These are phyloP conservation scores for Penicillium samsonianum DNA, from an alignment of 495 filamentous ascomycete species.

Conservation along the genomic window DNA sequence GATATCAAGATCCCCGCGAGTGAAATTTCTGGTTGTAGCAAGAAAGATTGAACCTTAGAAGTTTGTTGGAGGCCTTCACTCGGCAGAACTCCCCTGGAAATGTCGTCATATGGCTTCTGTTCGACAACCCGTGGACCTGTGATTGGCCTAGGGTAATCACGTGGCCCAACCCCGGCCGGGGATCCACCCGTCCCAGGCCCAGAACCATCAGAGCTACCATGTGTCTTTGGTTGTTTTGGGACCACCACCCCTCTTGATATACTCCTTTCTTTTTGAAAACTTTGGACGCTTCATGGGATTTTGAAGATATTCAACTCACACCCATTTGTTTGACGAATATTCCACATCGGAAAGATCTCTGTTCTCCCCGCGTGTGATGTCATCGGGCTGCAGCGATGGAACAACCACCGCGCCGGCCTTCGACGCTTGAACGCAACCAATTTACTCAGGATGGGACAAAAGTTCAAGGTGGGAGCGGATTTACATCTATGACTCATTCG, in stretches of 20 bases:
- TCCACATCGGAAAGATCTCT: background rate
- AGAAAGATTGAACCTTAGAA: background rate
- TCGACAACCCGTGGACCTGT: background rate
- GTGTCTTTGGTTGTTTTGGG: background rate
- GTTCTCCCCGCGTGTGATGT: conserved; percentile 2
- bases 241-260: background rate
- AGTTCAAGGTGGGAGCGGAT: background rate
- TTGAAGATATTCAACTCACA: background rate
- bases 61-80: background rate
- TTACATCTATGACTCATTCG: background rate
- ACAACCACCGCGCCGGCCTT: conserved; percentile 1
- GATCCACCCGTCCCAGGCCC: background rate
- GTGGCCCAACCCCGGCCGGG: background rate
- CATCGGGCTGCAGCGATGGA: conserved; percentile 2
- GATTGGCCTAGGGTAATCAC: background rate
- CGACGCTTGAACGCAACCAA: conserved; percentile 5
- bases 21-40: background rate
- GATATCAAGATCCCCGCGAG: no score
- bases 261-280: background rate
- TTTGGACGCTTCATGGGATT: background rate
- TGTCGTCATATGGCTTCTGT: background rate
- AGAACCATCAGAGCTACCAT: background rate
- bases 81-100: background rate
- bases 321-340: background rate
- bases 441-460: conserved; percentile 5